A percentile compares a stretch with the other conserved stretches of the same genome.
Conservation (phyloP, 805 yeast genomes). For the Blastobotrys mokoenaii region DNA sequence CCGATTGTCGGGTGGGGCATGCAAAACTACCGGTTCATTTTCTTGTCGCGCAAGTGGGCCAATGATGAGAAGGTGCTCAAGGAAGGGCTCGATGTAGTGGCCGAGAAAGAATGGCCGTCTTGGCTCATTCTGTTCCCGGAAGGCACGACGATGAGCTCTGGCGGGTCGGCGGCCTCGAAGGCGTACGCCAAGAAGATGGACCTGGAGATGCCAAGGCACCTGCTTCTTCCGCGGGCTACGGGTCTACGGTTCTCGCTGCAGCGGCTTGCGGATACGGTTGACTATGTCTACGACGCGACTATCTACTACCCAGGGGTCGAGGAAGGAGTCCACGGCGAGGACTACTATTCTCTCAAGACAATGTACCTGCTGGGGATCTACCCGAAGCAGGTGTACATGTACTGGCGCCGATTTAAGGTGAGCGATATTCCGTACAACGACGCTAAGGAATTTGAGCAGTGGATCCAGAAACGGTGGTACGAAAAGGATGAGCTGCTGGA, state of each 20-base stretch:
- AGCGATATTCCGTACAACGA: slow-evolving; percentile 57
- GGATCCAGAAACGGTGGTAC: slow-evolving; percentile 70
- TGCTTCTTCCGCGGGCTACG: slow-evolving; percentile 72
- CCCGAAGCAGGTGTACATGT: slow-evolving; percentile 58
- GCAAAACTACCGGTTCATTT: slow-evolving; percentile 68
- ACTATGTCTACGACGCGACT: slow-evolving; percentile 69
- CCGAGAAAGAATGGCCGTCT: slow-evolving; percentile 46
- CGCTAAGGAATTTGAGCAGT: slow-evolving; percentile 51
- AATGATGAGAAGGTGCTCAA: slow-evolving; percentile 54
- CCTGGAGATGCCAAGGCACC: slow-evolving; percentile 42
- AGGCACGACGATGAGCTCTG: slow-evolving; percentile 76
- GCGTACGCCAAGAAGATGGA: slow-evolving; percentile 45
- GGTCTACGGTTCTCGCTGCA: slow-evolving; percentile 66
- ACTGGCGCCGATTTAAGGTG: slow-evolving; percentile 50
- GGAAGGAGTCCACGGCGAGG: slow-evolving; percentile 64
- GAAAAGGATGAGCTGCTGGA: slow-evolving; percentile 70
- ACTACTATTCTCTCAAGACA: slow-evolving; percentile 53
- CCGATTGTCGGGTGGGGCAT: slow-evolving; percentile 85
- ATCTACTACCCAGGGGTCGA: slow-evolving; percentile 70
- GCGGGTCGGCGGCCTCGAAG: slow-evolving; percentile 51
- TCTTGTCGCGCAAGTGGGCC: slow-evolving; percentile 82
- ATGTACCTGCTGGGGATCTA: slow-evolving; percentile 64
- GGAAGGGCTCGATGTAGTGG: slow-evolving; percentile 46
- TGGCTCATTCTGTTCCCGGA: slow-evolving; percentile 83
- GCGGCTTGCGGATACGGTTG: slow-evolving; percentile 34